A percentile compares a stretch with the other conserved stretches of the same genome.
Conservation (phyloP, 2,329 filamentous ascomycete species). For the Colletotrichum karsti region DNA sequence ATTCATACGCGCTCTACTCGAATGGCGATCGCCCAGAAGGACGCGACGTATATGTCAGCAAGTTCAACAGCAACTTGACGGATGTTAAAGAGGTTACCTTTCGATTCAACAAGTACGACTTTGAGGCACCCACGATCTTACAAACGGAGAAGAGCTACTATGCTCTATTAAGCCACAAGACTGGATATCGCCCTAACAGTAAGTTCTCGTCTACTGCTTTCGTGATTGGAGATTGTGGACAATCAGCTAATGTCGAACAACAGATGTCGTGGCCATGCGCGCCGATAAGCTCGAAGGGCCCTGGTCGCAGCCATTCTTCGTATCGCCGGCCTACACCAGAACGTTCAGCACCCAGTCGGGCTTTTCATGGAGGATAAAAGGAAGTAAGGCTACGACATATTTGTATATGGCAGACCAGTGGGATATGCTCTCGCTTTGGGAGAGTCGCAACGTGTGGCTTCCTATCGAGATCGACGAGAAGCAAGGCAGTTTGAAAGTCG, state of each 20-base stretch:
- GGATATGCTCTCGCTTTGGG: conserved; percentile 62
- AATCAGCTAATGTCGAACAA: too few species aligned
- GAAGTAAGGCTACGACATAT: conserved; percentile 57
- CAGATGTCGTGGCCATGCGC: conserved; percentile 64
- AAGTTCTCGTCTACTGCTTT: too few species aligned
- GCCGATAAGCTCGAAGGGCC: conserved; percentile 56
- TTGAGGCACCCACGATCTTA: conserved; percentile 68
- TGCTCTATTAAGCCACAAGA: conserved; percentile 70
- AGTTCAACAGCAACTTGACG: conserved; percentile 60
- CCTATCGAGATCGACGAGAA: conserved; percentile 58
- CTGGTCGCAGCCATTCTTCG: conserved; percentile 61
- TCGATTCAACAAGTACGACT: conserved; percentile 66
- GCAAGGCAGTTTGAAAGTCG: conserved; percentile 53
- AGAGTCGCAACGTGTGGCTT: conserved; percentile 64
- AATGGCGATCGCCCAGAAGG: conserved; percentile 65
- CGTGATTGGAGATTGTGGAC: too few species aligned
- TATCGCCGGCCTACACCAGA: conserved; percentile 56
- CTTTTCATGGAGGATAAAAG: conserved; percentile 56
- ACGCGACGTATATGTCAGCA: conserved; percentile 64
- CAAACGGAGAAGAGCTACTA: conserved; percentile 69
- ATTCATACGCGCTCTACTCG: conserved; percentile 65
- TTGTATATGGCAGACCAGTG: conserved; percentile 59
- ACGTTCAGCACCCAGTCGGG: conserved; percentile 62
- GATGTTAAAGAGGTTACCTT: conserved; percentile 60
- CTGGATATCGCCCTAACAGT: conserved; percentile 70